Percentiles rank a stretch among this genome's conserved stretches.
These are phyloP conservation scores for Prunus yedoensis DNA, from an alignment of 331 rosid species.

Conservation along the genomic window DNA sequence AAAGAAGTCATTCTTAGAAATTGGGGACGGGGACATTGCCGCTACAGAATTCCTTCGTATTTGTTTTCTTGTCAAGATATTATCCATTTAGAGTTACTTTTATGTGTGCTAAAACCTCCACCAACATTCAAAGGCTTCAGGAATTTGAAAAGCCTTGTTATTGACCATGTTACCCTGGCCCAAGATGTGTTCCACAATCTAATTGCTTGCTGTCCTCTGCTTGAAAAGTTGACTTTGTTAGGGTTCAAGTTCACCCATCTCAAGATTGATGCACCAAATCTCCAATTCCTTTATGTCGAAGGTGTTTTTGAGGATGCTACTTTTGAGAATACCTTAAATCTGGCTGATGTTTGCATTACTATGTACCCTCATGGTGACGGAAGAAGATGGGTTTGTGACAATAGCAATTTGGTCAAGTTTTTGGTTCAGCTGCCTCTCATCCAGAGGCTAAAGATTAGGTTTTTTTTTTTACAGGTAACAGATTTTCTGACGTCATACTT, in stretches of 20 bases:
- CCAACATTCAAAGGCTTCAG: too few species aligned
- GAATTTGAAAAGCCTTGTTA: too few species aligned
- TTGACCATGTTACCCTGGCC: neutral
- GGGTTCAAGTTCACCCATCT: neutral
- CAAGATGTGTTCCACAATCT: neutral
- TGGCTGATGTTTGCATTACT: neutral
- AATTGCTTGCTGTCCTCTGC: slow-evolving; percentile 11
- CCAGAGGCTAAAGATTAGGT: neutral
- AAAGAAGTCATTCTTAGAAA: too few species aligned
- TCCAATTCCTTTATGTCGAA: neutral
- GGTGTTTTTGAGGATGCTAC: neutral
- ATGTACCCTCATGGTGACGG: neutral
- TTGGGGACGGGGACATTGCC: too few species aligned
- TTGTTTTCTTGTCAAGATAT: too few species aligned
- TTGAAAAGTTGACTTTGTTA: slow-evolving; percentile 4
- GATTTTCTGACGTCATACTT: neutral
- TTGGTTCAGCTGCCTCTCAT: neutral
- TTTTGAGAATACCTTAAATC: neutral
- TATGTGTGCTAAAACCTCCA: too few species aligned
- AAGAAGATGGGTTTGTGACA: neutral
- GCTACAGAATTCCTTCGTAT: too few species aligned
- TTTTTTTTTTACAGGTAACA: neutral
- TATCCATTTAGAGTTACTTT: too few species aligned
- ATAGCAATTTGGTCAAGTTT: neutral
- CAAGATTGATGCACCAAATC: slow-evolving; percentile 1